Percentiles rank a stretch among this genome's conserved stretches.
phyloP scores from a whole-genome alignment of 2,329 filamentous ascomycete genomes.

The Phialophora tarda region DNA sequence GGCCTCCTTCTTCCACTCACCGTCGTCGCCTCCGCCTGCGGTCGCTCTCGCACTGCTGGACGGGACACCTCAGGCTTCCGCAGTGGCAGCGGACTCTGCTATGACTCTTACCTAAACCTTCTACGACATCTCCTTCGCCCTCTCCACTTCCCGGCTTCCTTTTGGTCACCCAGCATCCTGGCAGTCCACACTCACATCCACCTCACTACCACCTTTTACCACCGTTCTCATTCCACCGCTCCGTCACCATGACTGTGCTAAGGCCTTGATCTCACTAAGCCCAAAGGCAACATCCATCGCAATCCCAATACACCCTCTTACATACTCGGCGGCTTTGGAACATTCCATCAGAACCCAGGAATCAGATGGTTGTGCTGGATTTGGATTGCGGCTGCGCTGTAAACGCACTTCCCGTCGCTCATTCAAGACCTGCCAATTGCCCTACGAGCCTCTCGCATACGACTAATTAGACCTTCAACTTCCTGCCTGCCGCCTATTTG shows the following conservation, averaged over 20 bases:
- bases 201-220: conserved; percentile 22
- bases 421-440: conserved; percentile 15
- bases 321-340: conserved; percentile 3
- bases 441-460: conserved; percentile 13
- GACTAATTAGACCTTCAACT: conserved; percentile 15
- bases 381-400: conserved; percentile 17
- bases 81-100: neutral
- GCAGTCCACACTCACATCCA: conserved; percentile 17
- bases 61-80: conserved; percentile 10
- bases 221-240: conserved; percentile 14
- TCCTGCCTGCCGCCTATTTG: conserved; percentile 10
- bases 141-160: conserved; percentile 29
- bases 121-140: conserved; percentile 11
- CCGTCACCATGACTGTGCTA: conserved; percentile 32
- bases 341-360: conserved; percentile 5
- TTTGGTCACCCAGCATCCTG: conserved; percentile 11
- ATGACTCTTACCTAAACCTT: conserved; percentile 37
- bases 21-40: conserved; percentile 25
- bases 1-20: conserved; percentile 15
- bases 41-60: neutral
- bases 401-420: conserved; percentile 23
- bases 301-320: conserved; percentile 7
- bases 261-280: conserved; percentile 33
- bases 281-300: conserved; percentile 10
- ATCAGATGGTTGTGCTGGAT: conserved; percentile 26